Evolutionary conservation across 179 eudicot species (phyloP).

Genomic region (Beta corolliflora): DNA sequence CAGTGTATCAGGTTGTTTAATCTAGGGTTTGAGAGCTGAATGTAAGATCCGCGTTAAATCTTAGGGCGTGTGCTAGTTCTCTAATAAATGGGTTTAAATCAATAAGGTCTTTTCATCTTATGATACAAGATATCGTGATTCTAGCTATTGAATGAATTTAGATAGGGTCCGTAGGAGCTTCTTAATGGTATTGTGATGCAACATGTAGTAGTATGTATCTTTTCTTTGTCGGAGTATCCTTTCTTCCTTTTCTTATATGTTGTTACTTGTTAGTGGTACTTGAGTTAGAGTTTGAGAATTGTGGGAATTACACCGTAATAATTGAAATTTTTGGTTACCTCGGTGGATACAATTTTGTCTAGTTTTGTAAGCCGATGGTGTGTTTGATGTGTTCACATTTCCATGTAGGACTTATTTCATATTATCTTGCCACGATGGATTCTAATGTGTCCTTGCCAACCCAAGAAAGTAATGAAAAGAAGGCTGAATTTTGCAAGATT

Average conservation of each 20-base stretch:
- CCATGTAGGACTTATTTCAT: constrained; percentile 6
- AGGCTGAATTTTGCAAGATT: constrained; percentile 76
- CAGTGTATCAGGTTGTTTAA: not conserved
- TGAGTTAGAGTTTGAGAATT: not conserved
- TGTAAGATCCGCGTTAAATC: not conserved
- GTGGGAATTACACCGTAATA: not conserved
- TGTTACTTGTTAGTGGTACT: not conserved
- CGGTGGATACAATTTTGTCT: not conserved
- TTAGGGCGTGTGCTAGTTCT: not conserved
- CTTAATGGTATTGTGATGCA: not conserved
- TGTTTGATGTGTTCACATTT: not conserved
- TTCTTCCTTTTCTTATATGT: not conserved
- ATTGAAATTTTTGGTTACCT: not conserved
- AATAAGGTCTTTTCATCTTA: not conserved
- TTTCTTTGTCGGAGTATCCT: not conserved
- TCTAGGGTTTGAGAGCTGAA: not conserved
- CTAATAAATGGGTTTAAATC: not conserved
- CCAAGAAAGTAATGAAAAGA: constrained; percentile 49
- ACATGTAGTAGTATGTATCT: not conserved
- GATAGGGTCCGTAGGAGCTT: not conserved
- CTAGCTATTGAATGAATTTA: not conserved
- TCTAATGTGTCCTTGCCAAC: constrained; percentile 41
- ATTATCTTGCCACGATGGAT: constrained; percentile 43
- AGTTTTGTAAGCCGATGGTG: constrained; percentile 2
- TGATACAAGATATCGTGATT: not conserved